Base-by-base conservation (phyloP, 495 filamentous ascomycete species). In the Penicillium parvum region DNA sequence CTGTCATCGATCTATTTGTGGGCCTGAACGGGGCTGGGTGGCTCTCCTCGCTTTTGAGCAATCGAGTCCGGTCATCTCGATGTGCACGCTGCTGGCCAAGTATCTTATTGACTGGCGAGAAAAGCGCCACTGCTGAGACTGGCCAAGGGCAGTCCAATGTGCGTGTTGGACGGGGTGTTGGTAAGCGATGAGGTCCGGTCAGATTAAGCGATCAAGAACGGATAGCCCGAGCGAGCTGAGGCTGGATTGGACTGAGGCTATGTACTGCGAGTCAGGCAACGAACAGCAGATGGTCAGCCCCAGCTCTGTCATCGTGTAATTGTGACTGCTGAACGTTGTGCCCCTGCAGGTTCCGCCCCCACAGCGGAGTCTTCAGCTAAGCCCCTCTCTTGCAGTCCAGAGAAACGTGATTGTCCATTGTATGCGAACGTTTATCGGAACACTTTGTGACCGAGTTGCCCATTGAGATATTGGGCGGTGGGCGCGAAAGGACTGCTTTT, bases 131-230 rank as follows among this genome's bases (percentile, higher is more conserved):
- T 6, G 7, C 11, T 26, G 34, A 20, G 20, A 18, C 26, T 12
- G 15, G 12, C 28, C 35, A 32, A 12, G 27, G 19, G 2, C 28
- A 32, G 9, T 15, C n/a, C 9, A 16, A 18, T n/a, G 11, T n/a
- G 25, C 40, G 35, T 28, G 15, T 27, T 34, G 10, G 20, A 25
- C 4, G 36, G 8, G 6, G 36, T 38, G 36, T 32, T 54, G 51
- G 50, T 46, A 47, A 47, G 47, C 25, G 28, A 43, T 28, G 23
- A 20, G 14, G 34, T 43, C 44, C 35, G 47, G 47, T 14, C 51
- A 32, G 21, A 36, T 43, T 47, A 29, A 19, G 43, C 52, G 18
- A 40, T 23, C 9, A 21, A 32, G 32, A 21, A 21, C 19, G 21
- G 21, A 7, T 6, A 25, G 36, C 16, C 36, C 15, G 19, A 45